Evolutionary conservation across 2,329 filamentous ascomycete species (phyloP), one percentile per base, ranked within the genome.

Genomic region (Fusarium secorum): DNA sequence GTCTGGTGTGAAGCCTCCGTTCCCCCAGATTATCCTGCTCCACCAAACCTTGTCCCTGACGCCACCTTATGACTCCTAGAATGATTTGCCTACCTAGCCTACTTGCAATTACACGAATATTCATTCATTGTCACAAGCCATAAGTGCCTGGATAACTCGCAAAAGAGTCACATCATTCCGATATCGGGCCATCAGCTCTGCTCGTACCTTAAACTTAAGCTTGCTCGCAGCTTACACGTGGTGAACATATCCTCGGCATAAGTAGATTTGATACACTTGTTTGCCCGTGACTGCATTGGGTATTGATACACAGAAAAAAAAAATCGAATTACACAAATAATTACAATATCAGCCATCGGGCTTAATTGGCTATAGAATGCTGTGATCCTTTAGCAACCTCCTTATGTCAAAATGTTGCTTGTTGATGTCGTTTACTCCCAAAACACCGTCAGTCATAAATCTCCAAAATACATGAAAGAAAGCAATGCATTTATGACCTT

Each of bases 21-120:
- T 69, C 66, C 72, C 58, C 72, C 71, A 74, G 68, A 66, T 68
- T 62, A 49, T 56, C 35, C 39, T 24, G 42, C 30, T 54, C 52
- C 54, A 48, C 32, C 28, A 44, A 55, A 66, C 71, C 41, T 61
- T 65, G 62, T 51, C 62, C 58, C 60, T 61, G 53, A 60, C 60
- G 57, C 65, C 62, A 67, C 49, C 39, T 36, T 46, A 49, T 52
- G 56, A 60, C 63, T 60, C 42, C 51, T 49, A 61, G 35, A 32
- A 44, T 33, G 13, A 17, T 48, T 48, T 44, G 51, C 44, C 33
- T 42, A 59, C 63, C 60, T 69, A 45, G 51, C 44, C 33, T 45
- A 59, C 63, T 65, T 69, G 49, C 32, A 52, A 60, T 65, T 45
- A 66, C 26, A 45, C 32, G 52, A 52, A 26, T n/a, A 24, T 28